phyloP scores from a whole-genome alignment of 345 rosid species.

The Rhodamnia rubescens region DNA sequence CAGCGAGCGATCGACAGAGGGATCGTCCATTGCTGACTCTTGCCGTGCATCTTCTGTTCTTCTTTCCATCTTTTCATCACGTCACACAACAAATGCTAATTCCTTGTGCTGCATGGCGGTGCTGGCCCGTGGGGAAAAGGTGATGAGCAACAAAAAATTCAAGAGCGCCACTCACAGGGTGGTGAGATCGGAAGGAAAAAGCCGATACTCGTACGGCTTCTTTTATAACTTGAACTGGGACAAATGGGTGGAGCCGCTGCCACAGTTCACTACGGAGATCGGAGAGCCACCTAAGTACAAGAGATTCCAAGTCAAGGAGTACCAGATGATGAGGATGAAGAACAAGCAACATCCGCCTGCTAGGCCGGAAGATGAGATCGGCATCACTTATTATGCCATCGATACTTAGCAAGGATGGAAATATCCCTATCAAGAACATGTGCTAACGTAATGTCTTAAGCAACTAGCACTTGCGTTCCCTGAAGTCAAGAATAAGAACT shows the following conservation, averaged over 20 bases:
- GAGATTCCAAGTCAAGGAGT: conserved; percentile 26
- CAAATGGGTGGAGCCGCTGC: conserved; percentile 47
- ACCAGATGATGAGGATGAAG: conserved; percentile 26
- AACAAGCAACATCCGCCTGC: conserved; percentile 40
- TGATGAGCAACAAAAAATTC: conserved; percentile 46
- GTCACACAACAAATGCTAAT: background rate
- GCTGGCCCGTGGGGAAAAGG: conserved; percentile 6
- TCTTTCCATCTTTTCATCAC: background rate
- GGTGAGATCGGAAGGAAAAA: conserved; percentile 24
- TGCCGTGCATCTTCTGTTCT: background rate
- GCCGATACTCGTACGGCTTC: conserved; percentile 35
- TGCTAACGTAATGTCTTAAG: background rate
- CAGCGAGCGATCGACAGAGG: background rate
- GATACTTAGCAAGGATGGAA: background rate
- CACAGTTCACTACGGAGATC: conserved; percentile 25
- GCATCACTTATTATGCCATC: conserved; percentile 29
- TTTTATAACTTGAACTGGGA: conserved; percentile 36
- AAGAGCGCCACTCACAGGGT: conserved; percentile 48
- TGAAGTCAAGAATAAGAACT: background rate
- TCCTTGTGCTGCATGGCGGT: background rate
- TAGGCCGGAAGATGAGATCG: conserved; percentile 29
- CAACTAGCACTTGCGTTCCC: background rate
- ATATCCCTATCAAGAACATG: background rate
- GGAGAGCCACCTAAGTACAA: conserved; percentile 31
- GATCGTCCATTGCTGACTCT: background rate